Evolutionary conservation across 2,329 filamentous ascomycete species (phyloP).

Genomic region (Colletotrichum cordylinicola): DNA sequence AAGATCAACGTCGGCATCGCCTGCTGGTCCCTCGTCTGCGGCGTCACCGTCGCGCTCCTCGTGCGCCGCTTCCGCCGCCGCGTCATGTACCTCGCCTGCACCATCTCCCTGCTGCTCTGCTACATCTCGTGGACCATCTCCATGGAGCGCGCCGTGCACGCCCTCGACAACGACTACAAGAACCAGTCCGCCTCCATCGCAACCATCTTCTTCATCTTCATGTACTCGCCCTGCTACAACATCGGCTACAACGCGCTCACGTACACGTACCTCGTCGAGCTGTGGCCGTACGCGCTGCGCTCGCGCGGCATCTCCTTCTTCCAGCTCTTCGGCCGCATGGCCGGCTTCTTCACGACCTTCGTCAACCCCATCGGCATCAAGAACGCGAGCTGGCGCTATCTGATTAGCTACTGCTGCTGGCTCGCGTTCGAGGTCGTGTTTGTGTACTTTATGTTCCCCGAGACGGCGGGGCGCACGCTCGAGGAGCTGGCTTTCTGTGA

Average conservation of each 20-base stretch:
- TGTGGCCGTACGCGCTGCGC: conserved; percentile 63
- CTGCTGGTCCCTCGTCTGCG: conserved; percentile 52
- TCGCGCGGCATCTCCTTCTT: conserved; percentile 58
- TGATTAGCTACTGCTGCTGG: conserved; percentile 28
- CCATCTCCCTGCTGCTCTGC: conserved; percentile 41
- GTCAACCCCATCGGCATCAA: conserved; percentile 25
- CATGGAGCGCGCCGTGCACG: conserved; percentile 40
- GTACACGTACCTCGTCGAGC: conserved; percentile 65
- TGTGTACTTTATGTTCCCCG: conserved; percentile 82
- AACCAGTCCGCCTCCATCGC: conserved; percentile 41
- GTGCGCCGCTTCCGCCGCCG: conserved; percentile 49
- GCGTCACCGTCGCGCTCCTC: conserved; percentile 45
- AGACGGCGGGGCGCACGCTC: conserved; percentile 76
- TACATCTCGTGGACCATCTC: conserved; percentile 61
- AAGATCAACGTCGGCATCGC: conserved; percentile 53
- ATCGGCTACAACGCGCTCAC: conserved; percentile 67
- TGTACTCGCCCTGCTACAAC: conserved; percentile 62
- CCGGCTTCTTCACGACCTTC: conserved; percentile 24
- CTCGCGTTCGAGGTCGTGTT: conserved; percentile 29
- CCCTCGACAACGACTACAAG: conserved; percentile 28
- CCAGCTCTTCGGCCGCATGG: conserved; percentile 23
- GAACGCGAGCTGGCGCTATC: conserved; percentile 17
- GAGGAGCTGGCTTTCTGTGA: conserved; percentile 58
- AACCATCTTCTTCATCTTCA: conserved; percentile 61
- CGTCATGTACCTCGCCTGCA: conserved; percentile 54